Evolutionary conservation across 208 protist genomes (phyloP).

Genomic region (Tritrichomonas musculus): DNA sequence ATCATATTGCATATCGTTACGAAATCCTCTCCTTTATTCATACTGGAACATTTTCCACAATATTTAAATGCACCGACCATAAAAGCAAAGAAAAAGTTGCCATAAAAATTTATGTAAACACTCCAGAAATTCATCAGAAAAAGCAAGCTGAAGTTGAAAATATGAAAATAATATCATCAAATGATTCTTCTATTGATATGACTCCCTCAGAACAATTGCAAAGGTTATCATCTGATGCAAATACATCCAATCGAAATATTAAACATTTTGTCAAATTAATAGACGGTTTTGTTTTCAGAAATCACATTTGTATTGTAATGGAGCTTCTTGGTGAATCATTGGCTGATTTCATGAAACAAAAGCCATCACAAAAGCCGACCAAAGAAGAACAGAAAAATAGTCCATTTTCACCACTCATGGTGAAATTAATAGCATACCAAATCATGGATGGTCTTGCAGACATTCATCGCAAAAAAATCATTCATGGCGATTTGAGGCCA

Average conservation of each 20-base stretch:
- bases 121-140: slow-evolving; percentile 44
- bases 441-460: background rate
- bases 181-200: too few species aligned
- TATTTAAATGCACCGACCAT: slow-evolving; percentile 68
- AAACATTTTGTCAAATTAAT: background rate
- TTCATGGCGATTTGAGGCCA: background rate
- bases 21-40: slow-evolving; percentile 67
- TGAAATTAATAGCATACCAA: slow-evolving; percentile 37
- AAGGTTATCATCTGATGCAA: too few species aligned
- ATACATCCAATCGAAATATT: too few species aligned
- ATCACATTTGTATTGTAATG: slow-evolving; percentile 51
- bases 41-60: slow-evolving; percentile 75
- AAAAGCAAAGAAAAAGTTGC: slow-evolving; percentile 59
- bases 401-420: slow-evolving; percentile 45
- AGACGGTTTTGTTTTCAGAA: slow-evolving; percentile 43
- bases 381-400: slow-evolving; percentile 34
- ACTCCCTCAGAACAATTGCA: too few species aligned
- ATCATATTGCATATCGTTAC: slow-evolving; percentile 65
- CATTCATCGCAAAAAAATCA: background rate
- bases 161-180: background rate
- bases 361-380: too few species aligned
- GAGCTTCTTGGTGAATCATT: slow-evolving; percentile 50
- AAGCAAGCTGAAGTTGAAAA: background rate
- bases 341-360: slow-evolving; percentile 47
- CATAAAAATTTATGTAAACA: slow-evolving; percentile 59